Base-by-base conservation (phyloP, 257 asterid genomes). In the Plantago major region DNA sequence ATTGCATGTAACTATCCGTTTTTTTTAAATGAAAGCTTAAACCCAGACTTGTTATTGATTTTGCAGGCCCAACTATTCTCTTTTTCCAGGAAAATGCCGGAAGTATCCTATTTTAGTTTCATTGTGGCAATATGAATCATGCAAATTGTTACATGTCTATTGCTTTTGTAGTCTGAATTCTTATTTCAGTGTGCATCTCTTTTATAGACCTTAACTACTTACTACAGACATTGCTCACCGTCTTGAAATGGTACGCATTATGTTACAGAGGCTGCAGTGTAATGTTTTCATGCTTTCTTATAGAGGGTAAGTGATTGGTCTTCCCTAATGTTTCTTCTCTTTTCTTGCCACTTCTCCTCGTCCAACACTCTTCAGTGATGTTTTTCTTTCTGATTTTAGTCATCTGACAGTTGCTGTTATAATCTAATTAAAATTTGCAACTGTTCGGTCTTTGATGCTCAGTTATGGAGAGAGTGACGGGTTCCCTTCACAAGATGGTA, bases 81-180 rank as follows among this genome's bases (percentile, higher is more conserved):
- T 93, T 93, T 78, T 93, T 93, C 81, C 99, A 93, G 77, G 99
- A 93, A 90, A 93, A 93, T 81, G 99, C 99, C 11, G 99, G 99
- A 79, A 93, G 99, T 89, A 89, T 89, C 97, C 87, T 80, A 84
- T 58, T 72, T 16, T 47, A 54, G 40, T 69, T 11, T 43, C 37
- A 4, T 62, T 50, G 17, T 26, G 49, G 42, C 37, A 26, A 55
- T 64, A 18, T 43, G 10, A 15, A 45, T 44, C 28, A 58, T 28
- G 8, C 49, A 52, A 53, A 61, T 16, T 8, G 26, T 63, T 47
- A 45, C 49, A 28, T 42, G 15, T 38, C 9, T 19, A 52, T 71
- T 46, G 60, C 53, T 52, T 59, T 48, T 50, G 48, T 14, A 54
- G 44, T 52, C 16, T 55, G 55, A 16, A 44, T 43, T 48, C 62